Evolutionary conservation across 768 basidiomycete species (phyloP), one percentile per base, ranked within the genome.

Genomic region (Phanerodontia chrysosporium): DNA sequence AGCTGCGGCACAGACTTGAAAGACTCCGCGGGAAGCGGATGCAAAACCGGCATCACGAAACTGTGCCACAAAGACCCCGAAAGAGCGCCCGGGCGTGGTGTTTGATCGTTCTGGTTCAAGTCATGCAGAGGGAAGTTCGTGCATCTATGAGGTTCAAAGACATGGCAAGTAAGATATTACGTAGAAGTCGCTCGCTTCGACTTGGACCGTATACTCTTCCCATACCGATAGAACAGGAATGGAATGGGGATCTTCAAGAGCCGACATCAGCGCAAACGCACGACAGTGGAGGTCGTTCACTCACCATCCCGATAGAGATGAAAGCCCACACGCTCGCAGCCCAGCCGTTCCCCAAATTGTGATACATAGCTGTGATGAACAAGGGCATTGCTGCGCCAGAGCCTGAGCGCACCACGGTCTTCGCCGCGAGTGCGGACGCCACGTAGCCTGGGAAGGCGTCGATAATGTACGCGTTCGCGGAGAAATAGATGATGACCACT

Each of bases 181-280:
- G 53, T 58, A 12, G 55, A 58, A 9, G 64, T 60, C 21, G 70
- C 70, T 57, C 66, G 67, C 60, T 73, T 75, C 55, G 75, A 76
- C 66, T 70, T 72, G 53, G 70, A 70, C 5, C 76, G 71, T 29
- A 78, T 65, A 53, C 53, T 58, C 29, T 74, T 70, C 4, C 76
- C 76, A 58, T 74, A 76, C 28, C 66, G 65, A 63, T 76, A 78
- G 65, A 78, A 76, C 13, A 76, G 54, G 62, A 75, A 78, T 5
- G 76, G 76, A 22, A 67, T 68, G 25, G 66, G 65, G 16, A 55
- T 22, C 60, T 53, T 28, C 45, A 6, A 57, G 16, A 21, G 14
- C 25, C 12, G 2, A 7, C 28, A 22, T 52, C 46, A 45, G 45
- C 25, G 2, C 24, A 14, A 42, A 9, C 24, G 55, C 30, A 56